Evolutionary conservation across 495 filamentous ascomycete genomes (phyloP), one percentile per base, ranked within the genome.

Genomic region (Hypoxylon rickii): DNA sequence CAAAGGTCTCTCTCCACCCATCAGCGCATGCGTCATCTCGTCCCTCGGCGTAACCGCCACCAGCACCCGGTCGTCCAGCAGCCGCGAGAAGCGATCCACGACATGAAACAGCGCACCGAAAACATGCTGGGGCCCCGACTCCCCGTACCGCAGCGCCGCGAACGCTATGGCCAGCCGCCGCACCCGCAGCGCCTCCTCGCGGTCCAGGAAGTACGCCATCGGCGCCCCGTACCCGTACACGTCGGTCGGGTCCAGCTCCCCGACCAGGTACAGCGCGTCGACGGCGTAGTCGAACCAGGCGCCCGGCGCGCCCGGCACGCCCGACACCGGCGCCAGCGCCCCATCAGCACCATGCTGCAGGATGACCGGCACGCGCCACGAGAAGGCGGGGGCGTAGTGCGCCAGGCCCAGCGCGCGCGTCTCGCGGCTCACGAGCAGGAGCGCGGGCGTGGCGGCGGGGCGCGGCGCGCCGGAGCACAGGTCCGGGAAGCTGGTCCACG

Each of bases 351-450:
- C 12, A 29, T 22, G 21, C 24, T 63, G 51, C 2, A 73, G 57
- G 11, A 68, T 58, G 24, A 48, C 60, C 6, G 72, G 70, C 2
- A 68, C 56, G 26, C 69, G 70, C 74, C 74, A 75, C 3, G 58
- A 40, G 52, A 81, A 81, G 32, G 68, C 57, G 3, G 66, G 72
- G 43, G 67, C 67, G 62, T 79, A 81, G 43, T 72, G 67, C 1
- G 42, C 24, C 16, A 76, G 66, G 0, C 73, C 76, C 13, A 78
- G 59, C 15, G 45, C 29, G n/a, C 78, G 73, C 15, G 73, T 50
- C 59, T 79, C 76, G 38, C 55, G 69, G 66, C 51, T 69, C 7
- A 73, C 59, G 42, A 67, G 68, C 8, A 79, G 68, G 0, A 81
- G 63, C 2, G 68, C 57, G 0, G 78, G 78, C 3, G 66, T 58